phyloP scores from a whole-genome alignment of 2,329 filamentous ascomycete species.

The Aspergillus tanneri region DNA sequence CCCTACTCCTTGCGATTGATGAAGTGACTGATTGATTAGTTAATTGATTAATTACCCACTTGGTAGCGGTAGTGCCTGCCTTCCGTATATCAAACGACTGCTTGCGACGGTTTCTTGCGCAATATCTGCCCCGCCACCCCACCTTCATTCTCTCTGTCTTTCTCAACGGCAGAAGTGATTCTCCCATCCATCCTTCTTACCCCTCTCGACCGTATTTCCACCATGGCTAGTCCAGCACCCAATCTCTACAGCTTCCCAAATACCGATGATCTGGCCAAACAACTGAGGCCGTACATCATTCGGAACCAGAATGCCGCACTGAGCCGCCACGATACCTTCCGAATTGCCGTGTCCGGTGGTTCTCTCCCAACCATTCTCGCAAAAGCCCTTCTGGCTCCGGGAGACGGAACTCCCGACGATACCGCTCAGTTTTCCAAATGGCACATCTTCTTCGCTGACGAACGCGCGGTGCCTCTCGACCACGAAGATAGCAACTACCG shows the following conservation, averaged over 20 bases:
- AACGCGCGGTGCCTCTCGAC: slow-evolving; percentile 88
- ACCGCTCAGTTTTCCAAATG: slow-evolving; percentile 77
- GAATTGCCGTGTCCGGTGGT: slow-evolving; percentile 88
- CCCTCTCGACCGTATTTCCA: slow-evolving; percentile 10
- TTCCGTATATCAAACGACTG: background rate
- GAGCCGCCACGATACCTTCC: slow-evolving; percentile 78
- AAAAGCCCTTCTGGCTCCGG: slow-evolving; percentile 68
- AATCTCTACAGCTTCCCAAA: slow-evolving; percentile 78
- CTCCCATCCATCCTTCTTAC: background rate
- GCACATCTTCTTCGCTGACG: slow-evolving; percentile 98
- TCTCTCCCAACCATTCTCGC: slow-evolving; percentile 87
- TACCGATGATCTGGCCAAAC: slow-evolving; percentile 67
- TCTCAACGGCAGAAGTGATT: too few species aligned
- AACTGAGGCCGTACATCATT: slow-evolving; percentile 79
- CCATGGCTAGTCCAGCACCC: slow-evolving; percentile 45
- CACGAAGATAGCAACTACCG: slow-evolving; percentile 93
- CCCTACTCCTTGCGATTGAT: background rate
- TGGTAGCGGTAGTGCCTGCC: too few species aligned
- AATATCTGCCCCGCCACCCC: slow-evolving; percentile 9
- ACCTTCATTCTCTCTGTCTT: background rate
- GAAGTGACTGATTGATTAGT: too few species aligned
- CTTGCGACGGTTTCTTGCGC: background rate
- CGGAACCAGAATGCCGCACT: slow-evolving; percentile 77
- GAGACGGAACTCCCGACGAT: slow-evolving; percentile 56
- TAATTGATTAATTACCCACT: too few species aligned